phyloP scores from a whole-genome alignment of 2,329 filamentous ascomycete species.

The Didymella glomerata region DNA sequence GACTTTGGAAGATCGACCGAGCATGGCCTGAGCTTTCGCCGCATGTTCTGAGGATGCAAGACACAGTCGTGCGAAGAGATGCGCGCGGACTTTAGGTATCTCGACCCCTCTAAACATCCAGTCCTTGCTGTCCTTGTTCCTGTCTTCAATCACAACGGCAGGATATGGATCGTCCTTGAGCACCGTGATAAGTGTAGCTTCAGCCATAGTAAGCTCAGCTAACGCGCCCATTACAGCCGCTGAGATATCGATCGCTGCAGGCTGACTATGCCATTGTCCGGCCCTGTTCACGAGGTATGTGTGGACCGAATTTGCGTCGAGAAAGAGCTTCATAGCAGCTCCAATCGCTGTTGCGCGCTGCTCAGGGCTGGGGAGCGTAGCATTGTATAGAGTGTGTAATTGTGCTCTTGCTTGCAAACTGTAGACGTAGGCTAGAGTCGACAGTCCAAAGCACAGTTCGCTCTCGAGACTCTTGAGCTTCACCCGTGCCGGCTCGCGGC shows the following conservation, averaged over 20 bases:
- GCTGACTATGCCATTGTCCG: conserved; percentile 49
- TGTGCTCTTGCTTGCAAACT: conserved; percentile 75
- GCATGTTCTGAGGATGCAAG: conserved; percentile 90
- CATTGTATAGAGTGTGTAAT: conserved; percentile 76
- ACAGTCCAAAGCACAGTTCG: conserved; percentile 81
- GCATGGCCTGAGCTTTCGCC: conserved; percentile 68
- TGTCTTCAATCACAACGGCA: conserved; percentile 77
- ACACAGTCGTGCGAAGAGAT: conserved; percentile 87
- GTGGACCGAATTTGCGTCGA: conserved; percentile 82
- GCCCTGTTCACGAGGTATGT: conserved; percentile 71
- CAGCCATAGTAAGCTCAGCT: conserved; percentile 75
- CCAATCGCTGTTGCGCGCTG: conserved; percentile 75
- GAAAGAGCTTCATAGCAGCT: conserved; percentile 77
- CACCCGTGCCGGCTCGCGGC: conserved; percentile 70
- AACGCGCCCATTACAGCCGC: conserved; percentile 56
- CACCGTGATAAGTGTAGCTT: conserved; percentile 88
- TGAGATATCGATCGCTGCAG: conserved; percentile 53
- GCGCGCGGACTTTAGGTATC: conserved; percentile 86
- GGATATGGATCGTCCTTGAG: conserved; percentile 95
- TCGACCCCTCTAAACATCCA: conserved; percentile 96
- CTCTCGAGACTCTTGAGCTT: conserved; percentile 79
- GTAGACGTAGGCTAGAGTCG: conserved; percentile 78
- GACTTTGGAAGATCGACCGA: conserved; percentile 59
- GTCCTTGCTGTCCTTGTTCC: conserved; percentile 84
- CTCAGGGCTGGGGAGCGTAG: conserved; percentile 62